Percentiles rank a stretch among this genome's conserved stretches.
phyloP scores from a whole-genome alignment of 2,329 filamentous ascomycete species.

The Talaromyces sp. region DNA sequence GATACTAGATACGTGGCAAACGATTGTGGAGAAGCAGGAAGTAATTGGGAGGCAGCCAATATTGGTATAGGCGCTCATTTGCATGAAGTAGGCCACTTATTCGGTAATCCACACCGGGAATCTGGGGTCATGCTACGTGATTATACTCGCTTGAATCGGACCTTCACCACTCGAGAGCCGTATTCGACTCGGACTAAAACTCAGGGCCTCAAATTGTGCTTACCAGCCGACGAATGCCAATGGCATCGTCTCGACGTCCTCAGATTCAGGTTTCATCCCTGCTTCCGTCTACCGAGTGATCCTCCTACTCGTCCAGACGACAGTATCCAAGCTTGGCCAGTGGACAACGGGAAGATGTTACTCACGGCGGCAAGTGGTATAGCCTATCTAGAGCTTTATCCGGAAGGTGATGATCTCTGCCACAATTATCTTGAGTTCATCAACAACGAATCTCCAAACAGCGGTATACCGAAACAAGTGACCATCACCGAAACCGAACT shows the following conservation, averaged over 20 bases:
- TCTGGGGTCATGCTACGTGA: constrained; percentile 89
- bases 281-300: constrained; percentile 81
- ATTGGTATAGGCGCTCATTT: constrained; percentile 91
- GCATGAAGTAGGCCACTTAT: constrained; percentile 84
- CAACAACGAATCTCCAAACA: constrained; percentile 56
- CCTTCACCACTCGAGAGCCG: constrained; percentile 75
- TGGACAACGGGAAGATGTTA: constrained; percentile 72
- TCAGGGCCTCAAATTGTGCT: constrained; percentile 68
- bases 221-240: constrained; percentile 75
- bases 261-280: constrained; percentile 84
- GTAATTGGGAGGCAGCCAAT: constrained; percentile 92
- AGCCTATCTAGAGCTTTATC: constrained; percentile 77
- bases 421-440: constrained; percentile 77
- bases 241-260: constrained; percentile 91
- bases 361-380: constrained; percentile 78
- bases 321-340: constrained; percentile 80
- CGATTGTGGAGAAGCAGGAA: constrained; percentile 80
- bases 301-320: constrained; percentile 60
- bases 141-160: constrained; percentile 78
- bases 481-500: constrained; percentile 72
- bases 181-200: constrained; percentile 84
- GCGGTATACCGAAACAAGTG: constrained; percentile 65
- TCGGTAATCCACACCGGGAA: constrained; percentile 87
- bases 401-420: constrained; percentile 76
- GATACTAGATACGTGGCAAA: constrained; percentile 78